These are phyloP conservation scores for Colletotrichum paranaense DNA, from an alignment of 2,329 filamentous ascomycete species.

Conservation along the genomic window DNA sequence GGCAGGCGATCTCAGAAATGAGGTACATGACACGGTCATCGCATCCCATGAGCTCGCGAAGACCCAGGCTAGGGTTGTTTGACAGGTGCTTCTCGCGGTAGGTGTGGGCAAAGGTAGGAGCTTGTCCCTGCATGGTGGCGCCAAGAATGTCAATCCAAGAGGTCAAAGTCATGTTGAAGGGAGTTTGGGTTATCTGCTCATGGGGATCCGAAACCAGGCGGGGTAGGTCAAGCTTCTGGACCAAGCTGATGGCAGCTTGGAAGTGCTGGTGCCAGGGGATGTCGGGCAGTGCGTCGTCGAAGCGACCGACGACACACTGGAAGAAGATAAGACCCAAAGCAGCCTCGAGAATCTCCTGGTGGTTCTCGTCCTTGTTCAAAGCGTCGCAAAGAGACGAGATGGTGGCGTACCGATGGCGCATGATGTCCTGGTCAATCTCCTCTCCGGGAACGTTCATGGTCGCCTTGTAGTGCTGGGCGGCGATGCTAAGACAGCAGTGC, in stretches of 20 bases:
- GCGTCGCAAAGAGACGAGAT: slow-evolving; percentile 88
- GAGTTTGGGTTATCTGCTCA: slow-evolving; percentile 72
- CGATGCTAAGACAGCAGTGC: slow-evolving; percentile 94
- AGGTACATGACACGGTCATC: slow-evolving; percentile 98
- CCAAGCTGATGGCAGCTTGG: slow-evolving; percentile 86
- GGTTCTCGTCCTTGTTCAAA: slow-evolving; percentile 82
- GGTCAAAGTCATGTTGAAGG: slow-evolving; percentile 95
- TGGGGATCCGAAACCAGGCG: slow-evolving; percentile 71
- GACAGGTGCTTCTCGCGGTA: slow-evolving; percentile 95
- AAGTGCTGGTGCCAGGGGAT: slow-evolving; percentile 99
- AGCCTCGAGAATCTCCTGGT: slow-evolving; percentile 90
- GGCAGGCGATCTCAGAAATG: slow-evolving; percentile 95
- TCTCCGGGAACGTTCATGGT: slow-evolving; percentile 74
- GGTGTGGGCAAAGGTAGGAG: slow-evolving; percentile 91
- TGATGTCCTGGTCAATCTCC: slow-evolving; percentile 88
- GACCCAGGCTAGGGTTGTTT: slow-evolving; percentile 71
- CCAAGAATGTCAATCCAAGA: slow-evolving; percentile 98
- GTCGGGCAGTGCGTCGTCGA: slow-evolving; percentile 86
- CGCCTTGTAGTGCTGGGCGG: slow-evolving; percentile 91
- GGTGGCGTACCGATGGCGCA: slow-evolving; percentile 90
- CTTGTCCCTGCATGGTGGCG: slow-evolving; percentile 87
- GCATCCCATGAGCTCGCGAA: slow-evolving; percentile 96
- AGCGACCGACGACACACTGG: slow-evolving; percentile 89
- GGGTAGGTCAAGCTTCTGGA: slow-evolving; percentile 86
- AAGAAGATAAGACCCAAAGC: slow-evolving; percentile 97